These are phyloP conservation scores for Phytophthora tentaculata DNA, from an alignment of 352 stramenopile genomes.

Conservation along the genomic window DNA sequence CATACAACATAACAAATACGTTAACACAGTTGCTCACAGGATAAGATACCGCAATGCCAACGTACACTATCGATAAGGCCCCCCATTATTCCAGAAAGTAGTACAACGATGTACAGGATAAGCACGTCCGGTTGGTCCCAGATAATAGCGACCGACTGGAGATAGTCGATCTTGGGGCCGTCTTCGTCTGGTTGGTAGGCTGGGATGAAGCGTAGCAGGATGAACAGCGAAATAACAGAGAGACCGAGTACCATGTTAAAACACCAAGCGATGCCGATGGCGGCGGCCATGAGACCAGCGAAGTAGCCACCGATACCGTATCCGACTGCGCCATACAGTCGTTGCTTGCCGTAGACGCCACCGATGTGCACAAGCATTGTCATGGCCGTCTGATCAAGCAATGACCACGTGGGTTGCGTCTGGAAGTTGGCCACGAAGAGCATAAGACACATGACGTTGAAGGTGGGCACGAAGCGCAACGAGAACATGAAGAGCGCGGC, in stretches of 20 bases:
- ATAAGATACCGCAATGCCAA: not conserved
- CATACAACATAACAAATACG: not conserved
- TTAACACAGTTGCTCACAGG: not conserved
- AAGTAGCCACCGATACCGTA: conserved; percentile 75
- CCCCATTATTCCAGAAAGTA: conserved; percentile 65
- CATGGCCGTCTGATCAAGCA: conserved; percentile 76
- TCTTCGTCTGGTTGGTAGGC: conserved; percentile 43
- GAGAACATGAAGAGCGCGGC: conserved; percentile 72
- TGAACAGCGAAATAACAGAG: conserved; percentile 58
- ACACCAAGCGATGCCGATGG: conserved; percentile 75
- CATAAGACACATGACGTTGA: conserved; percentile 74
- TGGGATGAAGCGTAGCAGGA: conserved; percentile 61
- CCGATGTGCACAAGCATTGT: conserved; percentile 62
- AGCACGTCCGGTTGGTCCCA: conserved; percentile 63
- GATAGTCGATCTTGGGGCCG: conserved; percentile 42
- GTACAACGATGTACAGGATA: conserved; percentile 67
- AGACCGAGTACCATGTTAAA: conserved; percentile 80
- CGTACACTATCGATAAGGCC: conserved; percentile 59
- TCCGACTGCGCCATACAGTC: conserved; percentile 72
- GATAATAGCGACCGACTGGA: conserved; percentile 49
- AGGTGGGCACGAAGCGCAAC: conserved; percentile 68
- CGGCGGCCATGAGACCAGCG: conserved; percentile 60
- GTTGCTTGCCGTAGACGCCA: conserved; percentile 81
- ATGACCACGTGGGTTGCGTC: conserved; percentile 65
- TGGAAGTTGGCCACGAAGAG: conserved; percentile 82